Conservation (phyloP, 129 eudicot genomes). For the Glebionis coronaria region DNA sequence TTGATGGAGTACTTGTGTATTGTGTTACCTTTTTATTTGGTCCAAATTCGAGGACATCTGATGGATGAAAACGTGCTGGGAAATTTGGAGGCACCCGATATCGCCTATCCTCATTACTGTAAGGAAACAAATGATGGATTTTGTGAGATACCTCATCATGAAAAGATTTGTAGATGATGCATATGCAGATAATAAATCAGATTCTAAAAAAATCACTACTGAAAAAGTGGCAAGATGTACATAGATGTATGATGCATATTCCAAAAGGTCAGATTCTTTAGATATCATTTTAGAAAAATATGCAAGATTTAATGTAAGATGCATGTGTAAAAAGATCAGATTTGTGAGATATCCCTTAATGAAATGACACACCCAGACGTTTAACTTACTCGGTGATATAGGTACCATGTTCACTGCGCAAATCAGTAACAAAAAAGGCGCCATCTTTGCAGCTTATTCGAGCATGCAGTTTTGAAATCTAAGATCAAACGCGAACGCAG, state of each 20-base stretch:
- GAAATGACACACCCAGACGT: not conserved
- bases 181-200: not conserved
- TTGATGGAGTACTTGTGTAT: not conserved
- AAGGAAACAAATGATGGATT: not conserved
- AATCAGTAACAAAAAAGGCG: constrained; percentile 76
- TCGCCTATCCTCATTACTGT: constrained; percentile 79
- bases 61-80: constrained; percentile 81
- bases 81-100: constrained; percentile 71
- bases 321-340: not conserved
- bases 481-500: constrained; percentile 5
- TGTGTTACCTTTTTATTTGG: constrained; percentile 59
- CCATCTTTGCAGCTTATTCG: constrained; percentile 80
- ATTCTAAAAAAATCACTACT: not conserved
- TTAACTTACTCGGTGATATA: constrained; percentile 76
- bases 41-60: constrained; percentile 80
- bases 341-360: not conserved
- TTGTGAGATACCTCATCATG: not conserved
- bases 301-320: constrained; percentile 6
- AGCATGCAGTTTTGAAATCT: constrained; percentile 88
- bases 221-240: not conserved
- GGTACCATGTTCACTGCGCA: constrained; percentile 87
- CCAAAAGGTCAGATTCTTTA: not conserved
- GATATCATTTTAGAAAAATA: constrained; percentile 10
- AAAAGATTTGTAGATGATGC: not conserved
- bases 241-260: not conserved